Evolutionary conservation across 305 asterid genomes (phyloP), one percentile per base, ranked within the genome.

Genomic region (Petunia hybrid): DNA sequence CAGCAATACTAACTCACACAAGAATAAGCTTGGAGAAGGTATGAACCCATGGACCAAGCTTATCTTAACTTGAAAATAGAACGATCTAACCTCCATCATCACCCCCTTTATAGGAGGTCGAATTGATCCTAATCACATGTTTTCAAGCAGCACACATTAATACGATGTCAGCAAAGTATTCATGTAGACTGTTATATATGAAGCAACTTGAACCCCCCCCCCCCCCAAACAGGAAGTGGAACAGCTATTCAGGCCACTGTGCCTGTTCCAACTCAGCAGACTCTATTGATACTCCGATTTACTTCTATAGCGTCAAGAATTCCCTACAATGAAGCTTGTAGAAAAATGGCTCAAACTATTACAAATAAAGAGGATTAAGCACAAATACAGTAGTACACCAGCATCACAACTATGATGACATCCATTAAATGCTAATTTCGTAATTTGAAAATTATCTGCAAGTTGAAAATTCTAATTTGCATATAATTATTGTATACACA

Each of bases 1-100:
- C 77, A 70, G n/a, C 41, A 69, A 69, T 41, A 22, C 6, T 45
- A 14, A 71, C 43, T 71, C 45, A 71, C 62, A 31, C 78, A 71
- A 48, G 36, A 71, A 46, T 48, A 61, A 71, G 22, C 77, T 31
- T 5, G 12, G 42, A 2, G 22, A 70, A 70, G 3, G 31, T 22
- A 22, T 22, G 0, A 9, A 45, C 38, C 46, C 61, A 35, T 35
- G 62, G 42, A 71, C 78, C 61, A 48, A 71, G 43, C 62, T 35
- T 48, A 71, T 71, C 61, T 35, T 71, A 71, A 48, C 43, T 61
- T 0, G 43, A 57, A 71, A 35, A 71, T 46, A 71, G 6, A 31
- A 2, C 4, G 22, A 22, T 48, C 62, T 12, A 46, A 6, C 35
- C 12, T 12, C 41, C 62, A 31, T 48, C 78, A 6, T 35, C 35